phyloP scores from a whole-genome alignment of 2,329 filamentous ascomycete species.

The Ascochyta fabae region DNA sequence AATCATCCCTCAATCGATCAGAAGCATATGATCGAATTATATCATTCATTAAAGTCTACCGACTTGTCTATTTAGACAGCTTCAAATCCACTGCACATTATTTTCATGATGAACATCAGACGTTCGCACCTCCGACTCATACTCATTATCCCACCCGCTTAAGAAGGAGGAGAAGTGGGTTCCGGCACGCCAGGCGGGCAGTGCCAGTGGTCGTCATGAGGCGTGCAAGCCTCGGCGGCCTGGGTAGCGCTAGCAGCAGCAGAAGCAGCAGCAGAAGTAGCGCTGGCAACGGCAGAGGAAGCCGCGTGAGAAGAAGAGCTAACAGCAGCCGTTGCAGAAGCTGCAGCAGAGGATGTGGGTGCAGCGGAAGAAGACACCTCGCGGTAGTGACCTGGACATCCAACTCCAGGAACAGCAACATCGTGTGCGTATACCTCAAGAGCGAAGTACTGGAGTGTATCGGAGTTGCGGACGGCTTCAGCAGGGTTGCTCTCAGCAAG shows the following conservation, averaged over 20 bases:
- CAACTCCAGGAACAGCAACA: conserved; percentile 66
- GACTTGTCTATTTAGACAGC: neutral
- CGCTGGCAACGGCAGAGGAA: conserved; percentile 8
- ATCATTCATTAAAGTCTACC: neutral
- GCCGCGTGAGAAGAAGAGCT: conserved; percentile 7
- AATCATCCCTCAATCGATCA: too few relatives aligned
- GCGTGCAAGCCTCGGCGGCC: conserved; percentile 24
- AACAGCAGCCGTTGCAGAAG: conserved; percentile 8
- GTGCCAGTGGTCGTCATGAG: conserved; percentile 35
- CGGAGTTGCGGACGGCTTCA: conserved; percentile 63
- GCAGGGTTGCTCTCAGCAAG: conserved; percentile 60
- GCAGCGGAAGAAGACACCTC: conserved; percentile 15
- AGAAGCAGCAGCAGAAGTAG: conserved; percentile 12
- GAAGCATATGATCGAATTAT: neutral
- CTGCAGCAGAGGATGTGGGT: conserved; percentile 8
- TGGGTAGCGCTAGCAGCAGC: conserved; percentile 8
- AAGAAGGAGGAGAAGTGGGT: conserved; percentile 27
- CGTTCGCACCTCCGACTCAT: neutral
- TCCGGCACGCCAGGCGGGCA: conserved; percentile 31
- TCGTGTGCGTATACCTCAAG: conserved; percentile 72
- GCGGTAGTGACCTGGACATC: conserved; percentile 60
- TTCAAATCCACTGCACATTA: neutral
- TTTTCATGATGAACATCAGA: neutral
- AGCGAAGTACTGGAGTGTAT: conserved; percentile 72
- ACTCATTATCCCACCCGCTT: neutral